Evolutionary conservation across 2,329 filamentous ascomycete species (phyloP).

Genomic region (Sclerotinia subarctica): DNA sequence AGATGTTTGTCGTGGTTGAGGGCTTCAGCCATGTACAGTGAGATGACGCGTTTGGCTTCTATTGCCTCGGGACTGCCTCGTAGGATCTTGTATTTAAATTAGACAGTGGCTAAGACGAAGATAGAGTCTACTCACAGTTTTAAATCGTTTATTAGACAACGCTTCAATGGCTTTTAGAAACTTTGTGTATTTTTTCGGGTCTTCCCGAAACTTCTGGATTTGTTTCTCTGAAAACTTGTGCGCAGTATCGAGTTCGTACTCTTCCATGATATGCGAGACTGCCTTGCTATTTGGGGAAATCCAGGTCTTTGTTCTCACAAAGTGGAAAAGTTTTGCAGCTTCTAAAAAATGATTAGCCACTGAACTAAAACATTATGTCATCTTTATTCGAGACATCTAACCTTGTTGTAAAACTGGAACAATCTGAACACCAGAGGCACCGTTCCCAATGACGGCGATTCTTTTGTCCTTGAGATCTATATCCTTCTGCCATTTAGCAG

Average conservation of each 20-base stretch:
- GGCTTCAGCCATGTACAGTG: slow-evolving; percentile 47
- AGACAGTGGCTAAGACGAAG: fast-evolving
- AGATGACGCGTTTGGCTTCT: slow-evolving; percentile 17
- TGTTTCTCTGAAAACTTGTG: slow-evolving; percentile 42
- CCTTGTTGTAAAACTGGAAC: slow-evolving; percentile 44
- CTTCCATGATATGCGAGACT: not conserved
- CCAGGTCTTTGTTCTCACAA: slow-evolving; percentile 46
- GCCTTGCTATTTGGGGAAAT: slow-evolving; percentile 43
- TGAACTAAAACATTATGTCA: not conserved
- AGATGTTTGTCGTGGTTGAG: slow-evolving; percentile 50
- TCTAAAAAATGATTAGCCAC: slow-evolving; percentile 27
- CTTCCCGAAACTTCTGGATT: slow-evolving; percentile 47
- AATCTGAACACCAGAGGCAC: slow-evolving; percentile 52
- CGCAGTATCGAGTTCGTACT: slow-evolving; percentile 40
- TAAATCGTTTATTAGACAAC: slow-evolving; percentile 38
- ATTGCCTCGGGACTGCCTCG: slow-evolving; percentile 7
- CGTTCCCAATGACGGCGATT: slow-evolving; percentile 50
- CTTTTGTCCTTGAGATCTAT: slow-evolving; percentile 47
- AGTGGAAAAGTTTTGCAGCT: slow-evolving; percentile 44
- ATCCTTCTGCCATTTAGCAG: slow-evolving; percentile 57
- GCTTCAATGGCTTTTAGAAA: slow-evolving; percentile 48
- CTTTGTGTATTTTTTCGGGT: slow-evolving; percentile 46
- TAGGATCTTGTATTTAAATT: not conserved
- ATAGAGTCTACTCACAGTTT: not conserved
- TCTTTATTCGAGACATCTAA: not conserved